Base-by-base conservation (phyloP, 2,329 filamentous ascomycete genomes). In the Aspergillus fijiensis region DNA sequence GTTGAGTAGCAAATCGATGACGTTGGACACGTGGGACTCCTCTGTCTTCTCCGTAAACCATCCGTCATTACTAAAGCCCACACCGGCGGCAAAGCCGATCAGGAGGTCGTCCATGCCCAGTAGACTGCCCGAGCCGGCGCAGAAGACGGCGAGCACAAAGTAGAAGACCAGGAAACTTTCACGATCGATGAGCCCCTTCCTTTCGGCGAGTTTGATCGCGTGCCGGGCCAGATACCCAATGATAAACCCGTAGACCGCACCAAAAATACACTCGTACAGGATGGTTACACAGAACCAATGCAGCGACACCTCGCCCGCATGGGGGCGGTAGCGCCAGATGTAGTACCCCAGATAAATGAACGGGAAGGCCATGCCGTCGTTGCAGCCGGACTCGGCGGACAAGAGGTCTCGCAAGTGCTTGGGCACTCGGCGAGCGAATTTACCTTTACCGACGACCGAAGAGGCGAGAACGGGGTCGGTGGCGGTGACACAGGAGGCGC, bases 1-100 rank as follows among this genome's bases (percentile, higher is more conserved):
- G 77, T 99, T 99, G 80, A 99, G 88, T 62, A 99, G 81, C 74
- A 99, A 78, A 81, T 99, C 95, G 72, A 99, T 99, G 74, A 99
- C 95, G 86, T 99, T 98, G 75, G 94, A 98, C 10, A 99, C 95
- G 74, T 98, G 95, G 0, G 95, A 94, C 76, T 99, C 95, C 74
- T 99, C 95, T 0, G 95, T 99, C 82, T 97, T 97, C 72, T 97
- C 91, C 16, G 91, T 90, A 70, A 99, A 99, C 95, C 95, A 99
- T 66, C 95, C 95, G 72, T 99, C 95, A 76, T 99, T 99, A 68
- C 93, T 97, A 81, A 99, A 99, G 57, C 95, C 95, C n/a, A 99
- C 95, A 60, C 95, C 95, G 58, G 91, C 92, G 14, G 94, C 89
- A 71, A 99, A 99, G 45, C 95, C 95, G 45, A 99, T 91, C 3